Conservation (phyloP, 1,284 basidiomycete genomes). For the Naganishia liquefaciens region DNA sequence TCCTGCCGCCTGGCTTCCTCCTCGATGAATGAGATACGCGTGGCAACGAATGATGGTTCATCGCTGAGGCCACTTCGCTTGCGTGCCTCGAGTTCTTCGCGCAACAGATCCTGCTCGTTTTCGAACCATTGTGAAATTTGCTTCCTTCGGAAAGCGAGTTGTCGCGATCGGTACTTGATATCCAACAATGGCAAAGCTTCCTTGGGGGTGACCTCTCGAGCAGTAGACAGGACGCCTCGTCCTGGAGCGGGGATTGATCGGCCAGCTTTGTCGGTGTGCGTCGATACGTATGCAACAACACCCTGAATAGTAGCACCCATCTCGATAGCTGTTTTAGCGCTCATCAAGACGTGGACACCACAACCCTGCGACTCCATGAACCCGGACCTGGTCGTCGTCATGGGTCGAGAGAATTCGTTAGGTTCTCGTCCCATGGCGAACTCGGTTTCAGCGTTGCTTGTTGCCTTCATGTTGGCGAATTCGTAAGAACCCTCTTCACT, state of each 20-base stretch:
- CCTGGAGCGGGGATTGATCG: constrained; percentile 93
- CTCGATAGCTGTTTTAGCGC: constrained; percentile 89
- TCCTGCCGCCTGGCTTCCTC: constrained; percentile 86
- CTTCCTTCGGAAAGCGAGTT: constrained; percentile 86
- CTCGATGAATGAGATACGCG: constrained; percentile 78
- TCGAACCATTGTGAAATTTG: constrained; percentile 92
- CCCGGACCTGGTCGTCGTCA: constrained; percentile 91
- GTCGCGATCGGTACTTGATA: constrained; percentile 81
- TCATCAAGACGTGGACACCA: constrained; percentile 97
- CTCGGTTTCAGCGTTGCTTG: constrained; percentile 93
- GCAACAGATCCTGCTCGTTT: constrained; percentile 80
- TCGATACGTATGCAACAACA: constrained; percentile 92
- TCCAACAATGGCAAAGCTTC: constrained; percentile 74
- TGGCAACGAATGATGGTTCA: constrained; percentile 69
- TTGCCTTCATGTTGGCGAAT: constrained; percentile 99
- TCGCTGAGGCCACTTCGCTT: constrained; percentile 59
- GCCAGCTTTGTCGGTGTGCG: constrained; percentile 94
- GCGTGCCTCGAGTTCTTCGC: constrained; percentile 65
- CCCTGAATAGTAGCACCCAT: constrained; percentile 91
- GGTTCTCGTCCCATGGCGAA: constrained; percentile 98
- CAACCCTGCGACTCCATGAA: constrained; percentile 98
- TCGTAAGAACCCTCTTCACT: constrained; percentile 96
- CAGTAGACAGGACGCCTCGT: constrained; percentile 81
- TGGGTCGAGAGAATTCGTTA: constrained; percentile 96
- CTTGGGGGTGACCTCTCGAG: constrained; percentile 70